Percentiles rank a stretch among this genome's conserved stretches.
Conservation (phyloP, 192 early-diverging fungal species). For the Gigaspora rosea region DNA sequence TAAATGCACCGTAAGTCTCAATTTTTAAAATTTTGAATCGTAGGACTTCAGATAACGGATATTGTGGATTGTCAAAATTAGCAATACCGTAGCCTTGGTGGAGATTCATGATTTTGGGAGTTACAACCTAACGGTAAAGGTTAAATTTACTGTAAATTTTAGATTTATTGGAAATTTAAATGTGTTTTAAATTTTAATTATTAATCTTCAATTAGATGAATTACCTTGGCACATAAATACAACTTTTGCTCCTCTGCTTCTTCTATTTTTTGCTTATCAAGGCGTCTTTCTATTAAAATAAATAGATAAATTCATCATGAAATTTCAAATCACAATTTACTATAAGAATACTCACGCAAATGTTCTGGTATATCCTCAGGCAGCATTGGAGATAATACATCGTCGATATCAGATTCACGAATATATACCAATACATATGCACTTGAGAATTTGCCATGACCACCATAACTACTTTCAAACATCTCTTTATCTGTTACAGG, state of each 20-base stretch:
- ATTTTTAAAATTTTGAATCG: constrained; percentile 55
- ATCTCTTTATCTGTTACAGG: constrained; percentile 80
- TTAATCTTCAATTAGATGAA: neutral
- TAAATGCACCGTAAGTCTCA: constrained; percentile 38
- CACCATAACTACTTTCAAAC: constrained; percentile 94
- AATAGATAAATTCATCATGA: neutral
- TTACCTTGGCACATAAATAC: constrained; percentile 63
- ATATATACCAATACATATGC: constrained; percentile 99
- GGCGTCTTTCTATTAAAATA: constrained; percentile 42
- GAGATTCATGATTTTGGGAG: constrained; percentile 63
- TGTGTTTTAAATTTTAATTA: no score
- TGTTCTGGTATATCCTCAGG: constrained; percentile 81
- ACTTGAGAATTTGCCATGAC: constrained; percentile 85
- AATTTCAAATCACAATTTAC: neutral
- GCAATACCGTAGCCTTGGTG: constrained; percentile 89
- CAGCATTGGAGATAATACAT: constrained; percentile 66
- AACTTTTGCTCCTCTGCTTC: constrained; percentile 73
- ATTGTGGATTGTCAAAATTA: constrained; percentile 57
- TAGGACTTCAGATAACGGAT: constrained; percentile 33
- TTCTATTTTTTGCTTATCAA: constrained; percentile 64
- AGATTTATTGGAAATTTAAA: no score
- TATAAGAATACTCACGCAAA: constrained; percentile 48
- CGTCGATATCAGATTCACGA: constrained; percentile 71
- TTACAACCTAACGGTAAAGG: constrained; percentile 51
- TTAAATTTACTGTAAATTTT: neutral